Percentiles rank a stretch among this genome's conserved stretches.
phyloP scores from a whole-genome alignment of 2,329 filamentous ascomycete species.

The Beauveria sp. region DNA sequence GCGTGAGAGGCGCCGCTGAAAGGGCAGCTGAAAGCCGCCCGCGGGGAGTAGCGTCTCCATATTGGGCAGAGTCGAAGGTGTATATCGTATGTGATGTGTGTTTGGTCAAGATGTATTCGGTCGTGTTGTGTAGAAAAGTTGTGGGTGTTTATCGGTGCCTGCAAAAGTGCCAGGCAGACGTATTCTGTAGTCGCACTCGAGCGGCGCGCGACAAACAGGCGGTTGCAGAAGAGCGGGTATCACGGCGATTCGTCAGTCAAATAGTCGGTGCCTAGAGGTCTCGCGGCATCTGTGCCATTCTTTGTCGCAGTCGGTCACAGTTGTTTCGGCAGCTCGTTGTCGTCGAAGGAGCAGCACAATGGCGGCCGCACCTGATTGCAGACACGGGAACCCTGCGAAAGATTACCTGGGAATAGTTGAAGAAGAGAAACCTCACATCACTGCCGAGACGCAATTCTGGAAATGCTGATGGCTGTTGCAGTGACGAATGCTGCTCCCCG shows the following conservation, averaged over 20 bases:
- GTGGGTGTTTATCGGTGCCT: neutral
- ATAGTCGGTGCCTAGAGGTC: constrained; percentile 3
- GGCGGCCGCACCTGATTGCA: no score
- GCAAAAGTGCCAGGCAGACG: constrained; percentile 1
- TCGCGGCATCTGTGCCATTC: neutral
- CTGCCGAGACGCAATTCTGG: no score
- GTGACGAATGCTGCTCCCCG: neutral
- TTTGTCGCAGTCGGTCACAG: neutral
- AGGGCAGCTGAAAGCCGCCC: constrained; percentile 47
- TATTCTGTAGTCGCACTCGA: neutral
- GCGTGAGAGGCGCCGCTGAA: constrained; percentile 58
- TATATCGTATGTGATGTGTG: neutral
- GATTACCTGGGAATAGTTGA: neutral
- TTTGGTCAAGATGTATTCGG: neutral
- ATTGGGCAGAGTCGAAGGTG: neutral
- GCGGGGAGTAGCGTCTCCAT: constrained; percentile 47
- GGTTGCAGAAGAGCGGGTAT: neutral
- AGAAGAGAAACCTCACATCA: no score
- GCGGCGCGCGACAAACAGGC: neutral
- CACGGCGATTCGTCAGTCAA: neutral
- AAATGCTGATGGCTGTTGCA: no score
- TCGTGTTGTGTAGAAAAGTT: neutral
- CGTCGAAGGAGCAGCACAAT: neutral
- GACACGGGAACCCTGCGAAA: no score
- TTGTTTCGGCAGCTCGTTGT: neutral